A percentile compares a stretch with the other conserved stretches of the same genome.
Evolutionary conservation across 441 rosid genomes (phyloP).

Genomic region (Caryocar brasiliense): DNA sequence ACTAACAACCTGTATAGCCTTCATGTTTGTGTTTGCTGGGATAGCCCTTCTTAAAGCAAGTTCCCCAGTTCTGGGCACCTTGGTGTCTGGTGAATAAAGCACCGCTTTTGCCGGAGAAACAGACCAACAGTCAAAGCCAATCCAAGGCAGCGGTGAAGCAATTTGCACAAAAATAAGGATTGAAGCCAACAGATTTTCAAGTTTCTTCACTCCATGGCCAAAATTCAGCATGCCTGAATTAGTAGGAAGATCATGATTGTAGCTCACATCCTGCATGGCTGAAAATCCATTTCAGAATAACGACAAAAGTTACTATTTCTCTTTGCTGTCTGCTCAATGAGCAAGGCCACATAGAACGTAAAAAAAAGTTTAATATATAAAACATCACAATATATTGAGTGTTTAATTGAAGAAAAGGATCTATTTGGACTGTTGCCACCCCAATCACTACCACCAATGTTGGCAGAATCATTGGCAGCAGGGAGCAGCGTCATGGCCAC

Average conservation of each 20-base stretch:
- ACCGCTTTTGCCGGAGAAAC: slow-evolving; percentile 67
- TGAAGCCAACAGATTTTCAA: slow-evolving; percentile 43
- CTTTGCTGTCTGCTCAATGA: no score
- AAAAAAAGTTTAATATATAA: no score
- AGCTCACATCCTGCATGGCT: slow-evolving; percentile 49
- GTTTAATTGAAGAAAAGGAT: no score
- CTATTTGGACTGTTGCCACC: no score
- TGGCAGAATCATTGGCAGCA: no score
- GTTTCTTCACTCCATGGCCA: slow-evolving; percentile 27
- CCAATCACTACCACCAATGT: no score
- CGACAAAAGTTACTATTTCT: no score
- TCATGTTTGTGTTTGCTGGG: slow-evolving; percentile 86
- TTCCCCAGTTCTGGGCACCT: slow-evolving; percentile 90
- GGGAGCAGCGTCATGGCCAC: no score
- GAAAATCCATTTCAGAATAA: slow-evolving; percentile 30
- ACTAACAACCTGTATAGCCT: slow-evolving; percentile 57
- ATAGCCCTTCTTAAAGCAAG: slow-evolving; percentile 82
- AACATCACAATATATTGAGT: no score
- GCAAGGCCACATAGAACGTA: no score
- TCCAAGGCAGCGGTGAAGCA: slow-evolving; percentile 52
- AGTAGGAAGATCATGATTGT: slow-evolving; percentile 13
- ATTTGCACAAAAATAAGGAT: slow-evolving; percentile 51
- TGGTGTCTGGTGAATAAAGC: slow-evolving; percentile 87
- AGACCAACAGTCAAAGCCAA: slow-evolving; percentile 42
- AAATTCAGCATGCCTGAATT: slow-evolving; percentile 20